Base-by-base conservation (phyloP, 345 rosid species). In the Salix exigua region DNA sequence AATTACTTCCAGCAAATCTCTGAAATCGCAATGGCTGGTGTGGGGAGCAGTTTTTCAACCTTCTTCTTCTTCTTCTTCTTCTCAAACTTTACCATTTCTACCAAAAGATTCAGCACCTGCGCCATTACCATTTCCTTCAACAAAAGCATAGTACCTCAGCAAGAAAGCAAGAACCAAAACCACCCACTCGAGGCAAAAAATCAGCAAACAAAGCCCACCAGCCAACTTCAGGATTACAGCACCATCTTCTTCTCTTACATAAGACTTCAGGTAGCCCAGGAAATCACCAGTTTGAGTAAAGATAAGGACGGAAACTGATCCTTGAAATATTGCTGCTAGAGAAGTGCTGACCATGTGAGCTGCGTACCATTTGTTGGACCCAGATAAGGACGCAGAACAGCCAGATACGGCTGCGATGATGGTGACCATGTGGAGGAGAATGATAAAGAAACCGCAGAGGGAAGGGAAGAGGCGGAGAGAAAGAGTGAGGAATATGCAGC, bases 311-410 rank as follows among this genome's bases (percentile, higher is more conserved):
- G 98, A 87, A 7, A 92, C 90, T 0, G 99, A 93, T 0, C 99
- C 99, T 73, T 96, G 97, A 82, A 96, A 96, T 17, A 96, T 96
- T 7, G 98, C 99, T 0, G 98, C 87, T 30, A 93, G 86, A 25
- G 93, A 94, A 0, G 97, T 88, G 4, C 89, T 85, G 23, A 91
- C 91, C 99, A 96, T 90, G 89, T 92, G 96, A 23, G 95, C 89
- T 1, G 89, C 93, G n/a, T 92, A 93, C 94, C 97, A 92, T 48
- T 87, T 62, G 78, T 83, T 79, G 17, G 85, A 77, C 26, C 83
- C 87, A 0, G 89, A 85, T 0, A 91, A 81, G 67, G 91, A 90
- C 0, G 92, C 98, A 1, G 91, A 82, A 70, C 99, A 89, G 14
- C 98, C 97, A 0, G 91, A 86, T 18, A 93, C 79, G 0, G 96